A percentile compares a stretch with the other conserved stretches of the same genome.
Evolutionary conservation across 176 grass and related monocot genomes (phyloP).

Genomic region (Olyra latifolia): DNA sequence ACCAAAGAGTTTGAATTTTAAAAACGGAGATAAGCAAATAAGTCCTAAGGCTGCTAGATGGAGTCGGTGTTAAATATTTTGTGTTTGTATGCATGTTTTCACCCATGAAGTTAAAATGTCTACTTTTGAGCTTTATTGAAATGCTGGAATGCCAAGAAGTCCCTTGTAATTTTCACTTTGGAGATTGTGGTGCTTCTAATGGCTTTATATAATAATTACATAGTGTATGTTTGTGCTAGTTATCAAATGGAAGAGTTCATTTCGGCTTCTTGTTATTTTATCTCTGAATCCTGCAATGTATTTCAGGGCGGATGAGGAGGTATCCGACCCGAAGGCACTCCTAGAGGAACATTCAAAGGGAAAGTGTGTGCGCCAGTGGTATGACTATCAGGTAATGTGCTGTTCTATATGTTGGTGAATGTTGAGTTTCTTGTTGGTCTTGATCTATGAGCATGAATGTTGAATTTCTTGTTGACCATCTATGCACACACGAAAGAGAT

Average conservation of each 20-base stretch:
- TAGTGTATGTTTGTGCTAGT: background rate
- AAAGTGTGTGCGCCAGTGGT: constrained; percentile 77
- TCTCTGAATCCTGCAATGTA: constrained; percentile 7
- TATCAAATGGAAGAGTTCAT: background rate
- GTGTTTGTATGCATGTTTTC: background rate
- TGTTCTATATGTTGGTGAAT: constrained; percentile 10
- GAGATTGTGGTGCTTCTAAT: background rate
- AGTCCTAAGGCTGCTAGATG: background rate
- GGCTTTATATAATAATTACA: background rate
- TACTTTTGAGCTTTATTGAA: background rate
- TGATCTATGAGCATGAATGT: background rate
- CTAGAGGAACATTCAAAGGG: constrained; percentile 65
- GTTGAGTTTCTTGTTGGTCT: constrained; percentile 2
- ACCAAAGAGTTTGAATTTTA: no score
- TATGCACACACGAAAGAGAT: background rate
- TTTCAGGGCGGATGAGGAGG: constrained; percentile 83
- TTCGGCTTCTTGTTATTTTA: background rate
- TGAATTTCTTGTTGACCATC: background rate
- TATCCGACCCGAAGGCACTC: constrained; percentile 67
- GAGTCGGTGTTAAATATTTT: background rate
- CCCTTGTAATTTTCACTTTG: background rate
- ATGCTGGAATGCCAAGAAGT: background rate
- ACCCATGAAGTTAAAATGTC: background rate
- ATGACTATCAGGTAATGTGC: constrained; percentile 64
- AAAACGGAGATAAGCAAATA: no score